phyloP scores from a whole-genome alignment of 768 basidiomycete species.

The Lenzites betulinus region DNA sequence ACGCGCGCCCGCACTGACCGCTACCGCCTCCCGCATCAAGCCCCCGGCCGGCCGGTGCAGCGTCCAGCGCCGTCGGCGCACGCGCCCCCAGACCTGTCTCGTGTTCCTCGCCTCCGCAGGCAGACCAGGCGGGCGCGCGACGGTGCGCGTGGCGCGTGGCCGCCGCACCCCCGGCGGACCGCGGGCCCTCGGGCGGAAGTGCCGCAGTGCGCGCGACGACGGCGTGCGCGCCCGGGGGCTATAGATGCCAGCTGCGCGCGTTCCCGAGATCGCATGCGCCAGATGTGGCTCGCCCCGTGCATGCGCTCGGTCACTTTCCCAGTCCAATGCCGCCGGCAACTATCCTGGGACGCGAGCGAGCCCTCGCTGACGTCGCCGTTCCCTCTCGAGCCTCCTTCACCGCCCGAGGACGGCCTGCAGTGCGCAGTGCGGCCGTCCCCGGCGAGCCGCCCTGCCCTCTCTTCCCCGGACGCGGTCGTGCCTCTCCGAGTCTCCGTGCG shows the following conservation, averaged over 20 bases:
- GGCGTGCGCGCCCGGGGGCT: slow-evolving; percentile 1
- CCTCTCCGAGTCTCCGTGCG: too few species aligned
- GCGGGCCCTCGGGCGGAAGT: neutral
- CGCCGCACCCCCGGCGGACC: slow-evolving; percentile 1
- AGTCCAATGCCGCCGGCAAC: slow-evolving; percentile 6
- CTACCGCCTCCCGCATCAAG: neutral
- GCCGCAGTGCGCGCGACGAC: neutral
- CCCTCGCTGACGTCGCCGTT: slow-evolving; percentile 5
- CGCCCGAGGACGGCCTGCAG: neutral
- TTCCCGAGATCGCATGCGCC: neutral
- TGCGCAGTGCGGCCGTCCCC: neutral
- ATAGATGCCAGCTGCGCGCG: neutral
- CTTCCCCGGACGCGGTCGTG: too few species aligned
- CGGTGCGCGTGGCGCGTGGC: neutral
- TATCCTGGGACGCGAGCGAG: neutral
- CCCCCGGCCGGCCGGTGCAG: slow-evolving; percentile 6
- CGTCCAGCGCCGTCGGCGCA: too few species aligned
- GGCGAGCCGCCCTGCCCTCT: too few species aligned
- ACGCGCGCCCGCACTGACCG: neutral
- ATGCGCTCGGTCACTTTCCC: neutral
- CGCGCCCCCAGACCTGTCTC: too few species aligned
- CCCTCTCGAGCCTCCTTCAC: neutral
- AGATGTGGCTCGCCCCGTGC: neutral
- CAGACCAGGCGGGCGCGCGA: neutral
- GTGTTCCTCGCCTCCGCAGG: too few species aligned